Evolutionary conservation across 2,329 filamentous ascomycete species (phyloP).

Genomic region (Paraconiothyrium sp.): DNA sequence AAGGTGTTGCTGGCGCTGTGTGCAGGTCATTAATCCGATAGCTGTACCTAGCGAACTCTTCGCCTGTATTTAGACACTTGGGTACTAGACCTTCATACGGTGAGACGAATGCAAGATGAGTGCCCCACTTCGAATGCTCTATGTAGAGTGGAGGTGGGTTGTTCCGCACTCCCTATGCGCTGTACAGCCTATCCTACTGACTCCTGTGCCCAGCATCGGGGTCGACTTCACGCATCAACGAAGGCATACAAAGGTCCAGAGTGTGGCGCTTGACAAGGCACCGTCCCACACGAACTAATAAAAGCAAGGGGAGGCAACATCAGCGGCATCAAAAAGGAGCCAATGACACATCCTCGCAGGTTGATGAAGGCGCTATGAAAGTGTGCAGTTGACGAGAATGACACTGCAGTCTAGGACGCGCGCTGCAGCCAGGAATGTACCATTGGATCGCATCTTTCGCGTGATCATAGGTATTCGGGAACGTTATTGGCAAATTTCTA

Average conservation of each 20-base stretch:
- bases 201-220: background rate
- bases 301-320: background rate
- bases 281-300: background rate
- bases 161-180: background rate
- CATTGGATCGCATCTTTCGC: background rate
- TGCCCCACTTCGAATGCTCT: background rate
- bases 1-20: background rate
- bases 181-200: background rate
- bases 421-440: background rate
- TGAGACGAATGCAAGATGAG: background rate
- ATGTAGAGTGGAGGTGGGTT: background rate
- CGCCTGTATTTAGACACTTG: background rate
- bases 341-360: background rate
- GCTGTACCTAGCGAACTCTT: background rate
- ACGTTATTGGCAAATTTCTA: background rate
- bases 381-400: background rate
- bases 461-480: background rate
- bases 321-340: background rate
- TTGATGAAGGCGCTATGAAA: background rate
- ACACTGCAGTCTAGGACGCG: background rate
- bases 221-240: background rate
- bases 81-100: background rate
- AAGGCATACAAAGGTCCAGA: background rate
- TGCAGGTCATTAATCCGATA: background rate
- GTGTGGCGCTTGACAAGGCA: background rate